Percentiles rank a stretch among this genome's conserved stretches.
These are phyloP conservation scores for Rhytidhysteron rufulum DNA, from an alignment of 2,329 filamentous ascomycete genomes.

Conservation along the genomic window DNA sequence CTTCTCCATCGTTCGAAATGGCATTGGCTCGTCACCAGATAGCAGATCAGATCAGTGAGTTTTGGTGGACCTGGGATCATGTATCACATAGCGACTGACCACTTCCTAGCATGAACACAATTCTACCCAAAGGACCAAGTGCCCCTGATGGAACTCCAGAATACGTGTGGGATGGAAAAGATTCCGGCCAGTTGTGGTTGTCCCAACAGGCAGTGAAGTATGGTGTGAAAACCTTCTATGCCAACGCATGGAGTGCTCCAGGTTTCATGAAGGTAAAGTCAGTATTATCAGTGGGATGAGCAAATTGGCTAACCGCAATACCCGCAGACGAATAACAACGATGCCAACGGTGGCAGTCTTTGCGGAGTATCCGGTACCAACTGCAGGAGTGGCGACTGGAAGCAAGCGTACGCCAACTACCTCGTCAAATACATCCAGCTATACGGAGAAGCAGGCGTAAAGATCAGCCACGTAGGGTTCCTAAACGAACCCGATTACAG, in stretches of 20 bases:
- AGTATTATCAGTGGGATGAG: too few relatives aligned
- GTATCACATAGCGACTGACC: too few relatives aligned
- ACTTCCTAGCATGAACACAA: constrained; percentile 11
- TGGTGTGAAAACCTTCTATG: constrained; percentile 46
- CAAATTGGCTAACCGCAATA: too few relatives aligned
- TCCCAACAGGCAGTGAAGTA: constrained; percentile 46
- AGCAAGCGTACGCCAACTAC: constrained; percentile 48
- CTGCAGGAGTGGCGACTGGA: constrained; percentile 45
- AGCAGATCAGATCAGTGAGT: constrained; percentile 20
- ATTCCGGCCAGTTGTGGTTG: constrained; percentile 48
- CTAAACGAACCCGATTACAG: constrained; percentile 44
- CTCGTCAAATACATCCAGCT: constrained; percentile 45
- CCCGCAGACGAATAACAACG: too few relatives aligned
- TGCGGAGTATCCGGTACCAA: constrained; percentile 18
- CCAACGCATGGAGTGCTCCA: constrained; percentile 50
- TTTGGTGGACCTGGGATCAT: too few relatives aligned
- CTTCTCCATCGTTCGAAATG: constrained; percentile 45
- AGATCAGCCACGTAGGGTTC: constrained; percentile 42
- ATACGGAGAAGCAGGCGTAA: constrained; percentile 39
- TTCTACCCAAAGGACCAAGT: constrained; percentile 6
- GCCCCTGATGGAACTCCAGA: constrained; percentile 10
- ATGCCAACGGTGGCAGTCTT: too few relatives aligned
- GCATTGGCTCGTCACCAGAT: constrained; percentile 43
- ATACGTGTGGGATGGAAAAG: constrained; percentile 14
- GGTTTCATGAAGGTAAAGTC: constrained; percentile 54